Base-by-base conservation (phyloP, 2,329 filamentous ascomycete species). In the Fusarium sp. region DNA sequence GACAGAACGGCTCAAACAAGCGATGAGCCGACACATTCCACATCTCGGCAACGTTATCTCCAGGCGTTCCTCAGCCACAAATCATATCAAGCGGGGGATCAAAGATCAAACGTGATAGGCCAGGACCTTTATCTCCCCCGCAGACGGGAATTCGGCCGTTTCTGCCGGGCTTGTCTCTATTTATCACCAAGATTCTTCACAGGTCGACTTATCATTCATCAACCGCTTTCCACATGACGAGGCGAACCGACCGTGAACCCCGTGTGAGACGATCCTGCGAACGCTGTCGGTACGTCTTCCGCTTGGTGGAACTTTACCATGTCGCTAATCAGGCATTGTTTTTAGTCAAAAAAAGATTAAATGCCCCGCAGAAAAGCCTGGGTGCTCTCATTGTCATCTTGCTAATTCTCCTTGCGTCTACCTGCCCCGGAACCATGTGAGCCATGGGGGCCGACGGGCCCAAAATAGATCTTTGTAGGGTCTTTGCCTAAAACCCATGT, bases 311-410 rank as follows among this genome's bases (percentile, higher is more conserved):
- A 25, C 27, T 30, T 30, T 30, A 9, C 27, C 27, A 20, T 9
- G 2, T 16, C 13, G 18, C 45, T 65, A 4, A 72, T 18, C 16
- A 4, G 6, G 7, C 8, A 6, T 11, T 27, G 18, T 6, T 2
- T 27, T 1, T 35, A 75, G 76, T 3, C 67, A 77, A 18, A 78
- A 78, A 45, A 78, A 78, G 60, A 76, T 76, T 1, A 78, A 78
- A 56, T 78, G 76, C 13, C 74, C 76, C 4, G 73, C 76, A 27
- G 76, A 78, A 56, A 78, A 78, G 34, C 76, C 76, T 0, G 64
- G 23, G 0, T 78, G 76, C 50, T 77, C 76, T 4, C 76, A 76
- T 45, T 78, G 76, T 30, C 66, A 63, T 7, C 64, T 73, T 1
- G 70, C 76, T 2, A 68, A 69, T 14, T 68, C 76, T 18, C 58